These are phyloP conservation scores for Chytriomyces sp. DNA, from an alignment of 192 early-diverging fungal genomes.

Conservation along the genomic window DNA sequence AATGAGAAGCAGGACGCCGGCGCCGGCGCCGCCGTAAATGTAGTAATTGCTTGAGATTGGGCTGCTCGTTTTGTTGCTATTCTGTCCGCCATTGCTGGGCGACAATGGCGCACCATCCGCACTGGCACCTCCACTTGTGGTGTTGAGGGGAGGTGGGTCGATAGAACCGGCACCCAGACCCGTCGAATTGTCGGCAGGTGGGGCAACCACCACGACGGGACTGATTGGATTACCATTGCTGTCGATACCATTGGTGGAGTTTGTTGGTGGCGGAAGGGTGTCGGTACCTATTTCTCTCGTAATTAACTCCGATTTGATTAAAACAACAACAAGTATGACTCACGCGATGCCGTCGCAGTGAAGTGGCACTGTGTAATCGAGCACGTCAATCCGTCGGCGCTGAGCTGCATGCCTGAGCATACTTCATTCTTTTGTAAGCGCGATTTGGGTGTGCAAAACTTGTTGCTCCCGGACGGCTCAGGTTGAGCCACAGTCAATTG, in stretches of 20 bases:
- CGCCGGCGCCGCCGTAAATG: not conserved
- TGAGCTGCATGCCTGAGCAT: slow-evolving; percentile 20
- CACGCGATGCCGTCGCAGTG: slow-evolving; percentile 6
- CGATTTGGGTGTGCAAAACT: slow-evolving; percentile 13
- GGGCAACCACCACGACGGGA: not conserved
- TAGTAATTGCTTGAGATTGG: not conserved
- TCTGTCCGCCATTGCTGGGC: not conserved
- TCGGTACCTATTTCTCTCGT: not conserved
- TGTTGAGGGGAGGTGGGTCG: not conserved
- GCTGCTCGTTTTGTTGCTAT: not conserved
- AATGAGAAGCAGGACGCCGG: not conserved
- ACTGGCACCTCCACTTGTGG: not conserved
- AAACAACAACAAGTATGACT: not conserved
- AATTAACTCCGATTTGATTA: not conserved
- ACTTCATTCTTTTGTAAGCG: slow-evolving; percentile 9
- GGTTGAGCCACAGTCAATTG: not conserved
- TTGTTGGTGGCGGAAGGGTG: not conserved
- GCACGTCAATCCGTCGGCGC: slow-evolving; percentile 4
- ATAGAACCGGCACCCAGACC: not conserved
- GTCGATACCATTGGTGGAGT: not conserved
- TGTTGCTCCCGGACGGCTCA: not conserved
- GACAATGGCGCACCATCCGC: not conserved
- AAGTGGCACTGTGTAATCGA: slow-evolving; percentile 14
- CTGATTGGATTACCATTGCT: not conserved
- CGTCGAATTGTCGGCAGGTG: not conserved